Percentiles rank a stretch among this genome's conserved stretches.
Evolutionary conservation across 179 eudicot genomes (phyloP).

Genomic region (Beta macrorhiza): DNA sequence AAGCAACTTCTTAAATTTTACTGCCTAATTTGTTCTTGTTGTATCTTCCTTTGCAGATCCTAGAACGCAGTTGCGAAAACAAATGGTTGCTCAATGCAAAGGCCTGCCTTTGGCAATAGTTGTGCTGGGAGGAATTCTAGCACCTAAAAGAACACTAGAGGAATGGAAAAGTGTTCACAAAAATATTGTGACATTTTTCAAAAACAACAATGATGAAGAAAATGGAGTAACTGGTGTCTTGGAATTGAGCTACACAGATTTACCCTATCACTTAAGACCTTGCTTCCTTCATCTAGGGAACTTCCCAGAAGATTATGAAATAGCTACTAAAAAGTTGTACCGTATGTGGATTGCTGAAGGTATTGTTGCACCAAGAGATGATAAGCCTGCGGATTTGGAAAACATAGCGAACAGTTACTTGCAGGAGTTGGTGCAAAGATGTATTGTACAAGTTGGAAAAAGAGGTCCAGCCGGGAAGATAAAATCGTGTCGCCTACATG

Average conservation of each 20-base stretch:
- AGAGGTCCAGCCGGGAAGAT: background rate
- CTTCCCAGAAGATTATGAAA: background rate
- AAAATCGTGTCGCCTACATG: conserved; percentile 4
- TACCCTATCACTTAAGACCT: conserved; percentile 10
- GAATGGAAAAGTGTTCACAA: background rate
- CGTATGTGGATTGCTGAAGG: conserved; percentile 17
- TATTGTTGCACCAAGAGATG: background rate
- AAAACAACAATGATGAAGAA: background rate
- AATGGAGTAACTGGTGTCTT: background rate
- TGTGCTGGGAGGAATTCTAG: conserved; percentile 11
- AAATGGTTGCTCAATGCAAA: background rate
- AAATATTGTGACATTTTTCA: background rate
- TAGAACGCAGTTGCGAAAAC: background rate
- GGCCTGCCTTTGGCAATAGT: conserved; percentile 16
- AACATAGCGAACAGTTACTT: background rate
- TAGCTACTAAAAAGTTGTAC: conserved; percentile 5
- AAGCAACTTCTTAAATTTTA: too few relatives aligned
- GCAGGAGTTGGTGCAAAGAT: conserved; percentile 11
- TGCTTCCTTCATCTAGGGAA: conserved; percentile 16
- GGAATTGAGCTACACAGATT: background rate
- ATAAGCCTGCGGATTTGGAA: background rate
- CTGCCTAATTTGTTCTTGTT: background rate
- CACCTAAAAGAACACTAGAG: conserved; percentile 1
- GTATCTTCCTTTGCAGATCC: background rate
- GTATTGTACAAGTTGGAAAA: conserved; percentile 2